Evolutionary conservation across 2,329 filamentous ascomycete genomes (phyloP), one percentile per base, ranked within the genome.

Genomic region (Cladosporium oxysporum): DNA sequence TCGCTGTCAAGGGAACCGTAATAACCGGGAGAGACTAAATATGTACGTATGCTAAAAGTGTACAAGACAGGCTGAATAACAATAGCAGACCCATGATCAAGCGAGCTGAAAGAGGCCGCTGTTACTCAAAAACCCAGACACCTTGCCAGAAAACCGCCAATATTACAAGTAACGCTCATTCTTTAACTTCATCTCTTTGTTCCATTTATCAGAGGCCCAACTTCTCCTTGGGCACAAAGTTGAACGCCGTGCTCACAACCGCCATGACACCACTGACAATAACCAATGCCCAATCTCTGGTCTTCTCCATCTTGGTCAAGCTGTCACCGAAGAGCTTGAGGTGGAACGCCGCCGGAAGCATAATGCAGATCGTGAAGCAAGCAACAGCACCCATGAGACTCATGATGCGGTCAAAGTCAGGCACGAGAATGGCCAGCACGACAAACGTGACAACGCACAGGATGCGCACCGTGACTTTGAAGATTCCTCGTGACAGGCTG

Each of bases 291-390:
- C 88, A 93, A 72, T 90, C 88, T 53, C 91, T 70, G 5, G 86
- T 76, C 72, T 86, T 88, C 78, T 97, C 92, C 26, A 76, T 75
- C 0, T 77, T 70, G 0, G 83, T 80, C 55, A 97, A 87, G 67
- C 94, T 88, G 59, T 87, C 84, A 57, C 88, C 88, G 76, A 96
- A 98, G 1, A 98, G 87, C 79, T 93, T 96, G 65, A 98, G 80
- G 75, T 98, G 93, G 76, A 99, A 98, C 5, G 89, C 85, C 35
- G 97, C 82, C 0, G 94, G 95, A 60, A 99, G 83, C 78, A 96
- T 93, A 70, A 98, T 89, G 79, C 94, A 98, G 70, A 98, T 96
- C 21, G 91, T 92, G 73, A 97, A 97, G 80, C 94, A 97, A 18
- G 97, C 85, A 3, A 93, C 90, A 47, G 91, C 92, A 14, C 95